Evolutionary conservation across 768 basidiomycete species (phyloP), one percentile per base, ranked within the genome.

Genomic region (Calocybe indica): DNA sequence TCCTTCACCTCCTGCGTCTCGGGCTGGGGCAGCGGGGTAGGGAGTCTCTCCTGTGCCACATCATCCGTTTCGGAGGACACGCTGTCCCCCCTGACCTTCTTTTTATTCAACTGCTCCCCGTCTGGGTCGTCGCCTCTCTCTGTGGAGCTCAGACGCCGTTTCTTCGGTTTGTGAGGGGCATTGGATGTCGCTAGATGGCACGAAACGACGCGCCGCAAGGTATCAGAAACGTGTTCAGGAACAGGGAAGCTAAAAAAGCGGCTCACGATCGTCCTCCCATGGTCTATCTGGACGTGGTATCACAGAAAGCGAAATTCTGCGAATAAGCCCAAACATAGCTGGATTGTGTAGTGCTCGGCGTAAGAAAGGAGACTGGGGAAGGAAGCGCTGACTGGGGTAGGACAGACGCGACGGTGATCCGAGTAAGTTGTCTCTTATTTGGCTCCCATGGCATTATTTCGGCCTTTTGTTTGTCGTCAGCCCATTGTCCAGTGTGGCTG

Each of bases 251-350:
- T 50, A 43, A 53, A 52, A 43, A 51, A 43, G 48, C 40, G 29
- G 71, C 80, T 71, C 56, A 85, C 85, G 80, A 61, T 89, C 85
- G 47, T 88, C 85, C 55, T 75, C 74, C 87, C 86, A 88, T 32
- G 85, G 83, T 49, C 83, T 73, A 63, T 88, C 86, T 22, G 81
- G 76, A 45, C 85, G 78, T 28, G 82, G 80, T 55, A 86, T 77
- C 14, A 86, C 72, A 10, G 81, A 80, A 57, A 76, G 73, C 0
- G 86, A 88, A 51, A 88, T 80, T 39, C 85, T 80, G 55, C 86
- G 76, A 54, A 88, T 65, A 53, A 88, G 71, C 53, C 76, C 74
- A 66, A 86, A 86, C 86, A 88, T 85, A 13, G 43, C 13, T 14
- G n/a, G 42, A 48, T 22, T 22, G 22, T 22, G 22, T 15, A 34